phyloP scores from a whole-genome alignment of 257 asterid species.

The Capsicum rhomboideum region DNA sequence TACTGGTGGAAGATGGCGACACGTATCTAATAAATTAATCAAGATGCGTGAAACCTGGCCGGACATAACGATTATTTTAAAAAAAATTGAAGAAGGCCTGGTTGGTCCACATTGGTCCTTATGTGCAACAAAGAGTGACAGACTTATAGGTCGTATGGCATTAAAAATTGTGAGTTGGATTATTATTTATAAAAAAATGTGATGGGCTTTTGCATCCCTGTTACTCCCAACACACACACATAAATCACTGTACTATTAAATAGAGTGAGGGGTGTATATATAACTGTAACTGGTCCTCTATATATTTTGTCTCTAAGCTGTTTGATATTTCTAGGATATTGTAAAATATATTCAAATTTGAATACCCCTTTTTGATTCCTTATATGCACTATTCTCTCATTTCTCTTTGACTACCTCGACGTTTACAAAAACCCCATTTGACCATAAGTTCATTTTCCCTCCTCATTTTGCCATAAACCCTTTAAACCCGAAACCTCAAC shows the following conservation, averaged over 20 bases:
- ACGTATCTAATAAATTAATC: too few species aligned
- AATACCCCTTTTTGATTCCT: constrained; percentile 19
- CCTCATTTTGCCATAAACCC: constrained; percentile 18
- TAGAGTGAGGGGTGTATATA: not conserved
- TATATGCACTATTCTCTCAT: constrained; percentile 13
- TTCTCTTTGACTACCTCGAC: constrained; percentile 78
- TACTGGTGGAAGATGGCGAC: too few species aligned
- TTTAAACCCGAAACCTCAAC: constrained; percentile 14
- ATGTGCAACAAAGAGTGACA: not conserved
- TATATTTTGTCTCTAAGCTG: constrained; percentile 50
- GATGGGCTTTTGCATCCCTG: constrained; percentile 12
- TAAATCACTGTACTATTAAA: not conserved
- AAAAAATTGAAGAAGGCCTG: not conserved
- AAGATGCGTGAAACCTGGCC: too few species aligned
- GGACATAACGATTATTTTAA: too few species aligned
- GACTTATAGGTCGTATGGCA: not conserved
- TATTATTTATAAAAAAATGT: not conserved
- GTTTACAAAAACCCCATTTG: constrained; percentile 40
- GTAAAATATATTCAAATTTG: constrained; percentile 11
- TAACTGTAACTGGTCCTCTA: constrained; percentile 7
- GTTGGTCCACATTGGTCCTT: not conserved
- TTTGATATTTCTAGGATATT: constrained; percentile 24
- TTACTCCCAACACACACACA: constrained; percentile 13
- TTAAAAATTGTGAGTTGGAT: not conserved
- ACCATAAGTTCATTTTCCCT: constrained; percentile 38